These are phyloP conservation scores for Penicillium sp. DNA, from an alignment of 2,329 filamentous ascomycete species.

Conservation along the genomic window DNA sequence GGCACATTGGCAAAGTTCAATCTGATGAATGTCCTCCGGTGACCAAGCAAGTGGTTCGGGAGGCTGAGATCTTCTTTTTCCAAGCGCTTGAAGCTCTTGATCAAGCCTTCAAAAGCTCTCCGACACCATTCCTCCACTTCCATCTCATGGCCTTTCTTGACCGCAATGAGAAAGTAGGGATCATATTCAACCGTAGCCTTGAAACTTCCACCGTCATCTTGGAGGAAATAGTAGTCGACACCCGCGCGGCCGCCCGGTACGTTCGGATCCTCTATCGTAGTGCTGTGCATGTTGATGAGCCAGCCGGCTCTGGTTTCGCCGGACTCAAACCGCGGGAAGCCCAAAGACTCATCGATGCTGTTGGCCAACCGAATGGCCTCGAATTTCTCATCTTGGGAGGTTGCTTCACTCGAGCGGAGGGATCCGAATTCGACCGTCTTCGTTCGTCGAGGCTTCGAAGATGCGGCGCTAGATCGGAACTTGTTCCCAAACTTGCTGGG, in stretches of 20 bases:
- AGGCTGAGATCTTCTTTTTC: slow-evolving; percentile 93
- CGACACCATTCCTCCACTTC: slow-evolving; percentile 95
- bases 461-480: slow-evolving; percentile 46
- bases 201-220: slow-evolving; percentile 84
- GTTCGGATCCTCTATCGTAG: slow-evolving; percentile 80
- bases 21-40: slow-evolving; percentile 84
- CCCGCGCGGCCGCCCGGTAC: slow-evolving; percentile 82
- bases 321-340: slow-evolving; percentile 87
- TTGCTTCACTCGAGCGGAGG: slow-evolving; percentile 75
- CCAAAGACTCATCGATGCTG: slow-evolving; percentile 91
- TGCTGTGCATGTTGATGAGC: slow-evolving; percentile 94
- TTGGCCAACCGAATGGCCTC: slow-evolving; percentile 82
- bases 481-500: slow-evolving; percentile 68
- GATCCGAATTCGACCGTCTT: slow-evolving; percentile 80
- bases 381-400: slow-evolving; percentile 88
- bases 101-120: slow-evolving; percentile 76
- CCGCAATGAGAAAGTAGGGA: slow-evolving; percentile 91
- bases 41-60: slow-evolving; percentile 94
- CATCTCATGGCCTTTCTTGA: slow-evolving; percentile 81
- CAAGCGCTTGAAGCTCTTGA: slow-evolving; percentile 75
- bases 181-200: slow-evolving; percentile 97
- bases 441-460: slow-evolving; percentile 56
- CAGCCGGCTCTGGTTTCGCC: slow-evolving; percentile 84
- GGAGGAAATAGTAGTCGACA: slow-evolving; percentile 96
- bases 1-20: slow-evolving; percentile 84